Conservation (phyloP, 2,329 filamentous ascomycete genomes). For the Seiridium unicorne region DNA sequence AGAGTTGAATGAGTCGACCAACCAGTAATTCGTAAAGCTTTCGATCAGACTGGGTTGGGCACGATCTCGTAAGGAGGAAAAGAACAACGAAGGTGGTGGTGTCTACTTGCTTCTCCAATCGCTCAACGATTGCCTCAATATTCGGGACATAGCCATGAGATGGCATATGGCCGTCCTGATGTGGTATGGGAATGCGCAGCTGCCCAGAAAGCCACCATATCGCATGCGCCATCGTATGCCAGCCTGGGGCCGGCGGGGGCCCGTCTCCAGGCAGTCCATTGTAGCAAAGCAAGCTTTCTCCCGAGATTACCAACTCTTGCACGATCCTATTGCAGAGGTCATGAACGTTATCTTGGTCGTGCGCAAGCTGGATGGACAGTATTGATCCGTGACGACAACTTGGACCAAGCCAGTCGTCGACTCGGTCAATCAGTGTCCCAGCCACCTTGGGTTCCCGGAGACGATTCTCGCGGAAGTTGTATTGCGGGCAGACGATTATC, state of each 20-base stretch:
- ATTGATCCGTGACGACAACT: background rate
- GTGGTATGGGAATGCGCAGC: background rate
- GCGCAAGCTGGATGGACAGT: background rate
- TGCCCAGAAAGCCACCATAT: conserved; percentile 2
- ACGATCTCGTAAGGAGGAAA: background rate
- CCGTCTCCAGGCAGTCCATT: background rate
- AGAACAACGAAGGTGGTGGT: background rate
- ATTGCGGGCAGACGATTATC: background rate
- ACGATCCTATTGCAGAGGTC: conserved; percentile 3
- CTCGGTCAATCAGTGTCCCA: background rate
- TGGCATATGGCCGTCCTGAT: conserved; percentile 1
- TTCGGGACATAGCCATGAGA: background rate
- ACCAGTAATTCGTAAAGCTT: background rate
- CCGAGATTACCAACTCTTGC: background rate
- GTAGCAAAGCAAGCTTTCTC: background rate
- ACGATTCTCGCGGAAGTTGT: background rate
- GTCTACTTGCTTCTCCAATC: background rate
- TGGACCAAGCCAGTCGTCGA: background rate
- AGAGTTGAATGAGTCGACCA: background rate
- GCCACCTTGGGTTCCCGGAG: background rate
- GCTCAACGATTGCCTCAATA: background rate
- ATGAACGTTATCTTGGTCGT: background rate
- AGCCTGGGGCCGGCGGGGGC: background rate
- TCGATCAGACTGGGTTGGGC: background rate
- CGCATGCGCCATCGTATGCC: background rate